A percentile compares a stretch with the other conserved stretches of the same genome.
Evolutionary conservation across 2,329 filamentous ascomycete genomes (phyloP).

Genomic region (Neoarthrinium moseri): DNA sequence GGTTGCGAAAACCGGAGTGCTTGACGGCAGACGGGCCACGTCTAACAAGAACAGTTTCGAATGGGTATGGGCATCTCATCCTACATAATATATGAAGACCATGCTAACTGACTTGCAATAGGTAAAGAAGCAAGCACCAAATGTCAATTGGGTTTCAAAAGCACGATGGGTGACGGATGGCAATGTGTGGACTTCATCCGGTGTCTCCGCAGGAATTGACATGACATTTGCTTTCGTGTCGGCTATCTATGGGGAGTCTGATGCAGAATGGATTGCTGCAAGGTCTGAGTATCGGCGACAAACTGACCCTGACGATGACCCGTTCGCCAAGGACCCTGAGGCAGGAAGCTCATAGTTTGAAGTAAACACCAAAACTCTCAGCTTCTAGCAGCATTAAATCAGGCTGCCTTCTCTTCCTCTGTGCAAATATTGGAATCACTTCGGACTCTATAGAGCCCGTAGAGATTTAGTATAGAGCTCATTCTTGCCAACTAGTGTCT

Average conservation of each 20-base stretch:
- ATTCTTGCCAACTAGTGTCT: too few relatives aligned
- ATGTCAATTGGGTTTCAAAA: conserved; percentile 57
- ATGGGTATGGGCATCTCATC: conserved; percentile 13
- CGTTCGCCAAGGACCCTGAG: conserved; percentile 50
- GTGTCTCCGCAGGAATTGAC: conserved; percentile 59
- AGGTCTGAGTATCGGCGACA: conserved; percentile 59
- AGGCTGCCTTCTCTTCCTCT: too few relatives aligned
- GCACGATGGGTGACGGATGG: conserved; percentile 66
- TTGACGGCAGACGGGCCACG: conserved; percentile 61
- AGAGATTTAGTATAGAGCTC: too few relatives aligned
- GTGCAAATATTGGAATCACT: too few relatives aligned
- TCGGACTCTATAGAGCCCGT: too few relatives aligned
- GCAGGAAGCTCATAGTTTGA: too few relatives aligned
- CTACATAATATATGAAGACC: not conserved
- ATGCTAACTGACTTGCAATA: conserved; percentile 8
- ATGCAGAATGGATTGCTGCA: conserved; percentile 46
- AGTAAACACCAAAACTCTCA: too few relatives aligned
- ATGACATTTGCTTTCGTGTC: conserved; percentile 54
- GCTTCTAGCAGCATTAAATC: too few relatives aligned
- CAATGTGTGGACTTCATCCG: conserved; percentile 65
- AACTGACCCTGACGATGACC: conserved; percentile 47
- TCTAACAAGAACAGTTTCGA: conserved; percentile 63
- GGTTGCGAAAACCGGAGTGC: conserved; percentile 55
- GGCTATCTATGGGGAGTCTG: conserved; percentile 50
- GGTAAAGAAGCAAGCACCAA: conserved; percentile 40